A percentile compares a stretch with the other conserved stretches of the same genome.
phyloP scores from a whole-genome alignment of 805 yeast species.

The Cyberlindnera misumaiensis region DNA sequence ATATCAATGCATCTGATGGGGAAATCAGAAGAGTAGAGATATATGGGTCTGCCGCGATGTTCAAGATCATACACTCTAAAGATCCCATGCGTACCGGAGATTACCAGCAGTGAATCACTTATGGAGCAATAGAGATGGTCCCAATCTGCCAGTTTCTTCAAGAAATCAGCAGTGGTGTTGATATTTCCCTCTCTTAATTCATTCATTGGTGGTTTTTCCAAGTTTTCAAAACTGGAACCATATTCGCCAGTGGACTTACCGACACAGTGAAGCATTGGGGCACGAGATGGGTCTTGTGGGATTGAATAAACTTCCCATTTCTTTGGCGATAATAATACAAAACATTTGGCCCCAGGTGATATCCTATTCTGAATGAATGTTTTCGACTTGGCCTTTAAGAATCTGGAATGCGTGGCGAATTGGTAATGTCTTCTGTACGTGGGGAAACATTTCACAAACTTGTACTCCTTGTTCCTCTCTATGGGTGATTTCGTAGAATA shows the following conservation, averaged over 20 bases:
- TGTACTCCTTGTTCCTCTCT: conserved; percentile 46
- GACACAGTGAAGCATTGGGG: conserved; percentile 56
- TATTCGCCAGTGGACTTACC: conserved; percentile 67
- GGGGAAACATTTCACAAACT: conserved; percentile 78
- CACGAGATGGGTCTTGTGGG: conserved; percentile 34
- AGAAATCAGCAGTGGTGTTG: conserved; percentile 8
- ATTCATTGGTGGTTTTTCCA: conserved; percentile 23
- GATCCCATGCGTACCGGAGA: conserved; percentile 67
- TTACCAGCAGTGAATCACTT: conserved; percentile 49
- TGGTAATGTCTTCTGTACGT: conserved; percentile 59
- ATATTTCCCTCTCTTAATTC: conserved; percentile 17
- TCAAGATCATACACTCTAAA: conserved; percentile 58
- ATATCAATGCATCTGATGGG: conserved; percentile 77
- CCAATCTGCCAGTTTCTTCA: conserved; percentile 39
- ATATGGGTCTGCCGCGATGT: conserved; percentile 53
- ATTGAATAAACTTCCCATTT: conserved; percentile 72
- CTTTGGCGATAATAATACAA: conserved; percentile 59
- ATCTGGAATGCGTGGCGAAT: conserved; percentile 44
- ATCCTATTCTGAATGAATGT: conserved; percentile 13
- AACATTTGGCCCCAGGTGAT: conserved; percentile 56
- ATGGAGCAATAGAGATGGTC: conserved; percentile 55
- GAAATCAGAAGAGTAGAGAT: conserved; percentile 61
- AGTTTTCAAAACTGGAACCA: conserved; percentile 42
- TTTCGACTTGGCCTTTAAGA: conserved; percentile 43
- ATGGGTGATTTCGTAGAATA: conserved; percentile 1